These are phyloP conservation scores for Pinus tabuliformis DNA, from an alignment of 75 land plant genomes.

Conservation along the genomic window DNA sequence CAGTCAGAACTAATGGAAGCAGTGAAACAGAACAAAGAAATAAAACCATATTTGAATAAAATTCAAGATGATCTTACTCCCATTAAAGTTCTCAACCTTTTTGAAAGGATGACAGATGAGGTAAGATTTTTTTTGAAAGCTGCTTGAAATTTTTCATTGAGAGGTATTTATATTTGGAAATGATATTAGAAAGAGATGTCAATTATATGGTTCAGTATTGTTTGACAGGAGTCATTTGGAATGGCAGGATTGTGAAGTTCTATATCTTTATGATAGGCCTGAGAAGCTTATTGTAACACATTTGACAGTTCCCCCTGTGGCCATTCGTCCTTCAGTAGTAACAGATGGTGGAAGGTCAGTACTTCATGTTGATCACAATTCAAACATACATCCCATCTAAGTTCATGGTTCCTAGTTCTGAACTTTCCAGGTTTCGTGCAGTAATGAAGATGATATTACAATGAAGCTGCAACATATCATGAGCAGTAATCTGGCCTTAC, in stretches of 20 bases:
- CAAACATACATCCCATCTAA: not conserved
- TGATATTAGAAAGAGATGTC: not conserved
- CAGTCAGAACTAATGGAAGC: constrained; percentile 47
- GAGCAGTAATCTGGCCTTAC: constrained; percentile 56
- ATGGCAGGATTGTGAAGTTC: constrained; percentile 86
- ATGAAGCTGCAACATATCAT: constrained; percentile 57
- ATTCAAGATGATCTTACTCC: constrained; percentile 63
- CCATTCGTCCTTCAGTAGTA: constrained; percentile 83
- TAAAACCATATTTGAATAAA: constrained; percentile 33
- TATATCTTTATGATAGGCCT: constrained; percentile 81
- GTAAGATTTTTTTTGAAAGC: constrained; percentile 22
- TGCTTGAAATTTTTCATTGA: not conserved
- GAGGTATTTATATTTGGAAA: not conserved
- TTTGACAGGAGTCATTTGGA: not conserved
- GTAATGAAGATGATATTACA: constrained; percentile 90
- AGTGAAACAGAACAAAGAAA: constrained; percentile 52
- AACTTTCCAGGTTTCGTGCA: constrained; percentile 21
- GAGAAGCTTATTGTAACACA: constrained; percentile 84
- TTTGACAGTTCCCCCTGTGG: constrained; percentile 78
- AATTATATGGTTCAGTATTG: not conserved
- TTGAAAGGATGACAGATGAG: constrained; percentile 70
- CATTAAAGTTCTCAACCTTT: constrained; percentile 61
- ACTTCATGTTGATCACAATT: not conserved
- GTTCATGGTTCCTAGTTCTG: not conserved
- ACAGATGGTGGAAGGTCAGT: constrained; percentile 72